Base-by-base conservation (phyloP, 169 alveolate species). In the Eimeria necatrix region DNA sequence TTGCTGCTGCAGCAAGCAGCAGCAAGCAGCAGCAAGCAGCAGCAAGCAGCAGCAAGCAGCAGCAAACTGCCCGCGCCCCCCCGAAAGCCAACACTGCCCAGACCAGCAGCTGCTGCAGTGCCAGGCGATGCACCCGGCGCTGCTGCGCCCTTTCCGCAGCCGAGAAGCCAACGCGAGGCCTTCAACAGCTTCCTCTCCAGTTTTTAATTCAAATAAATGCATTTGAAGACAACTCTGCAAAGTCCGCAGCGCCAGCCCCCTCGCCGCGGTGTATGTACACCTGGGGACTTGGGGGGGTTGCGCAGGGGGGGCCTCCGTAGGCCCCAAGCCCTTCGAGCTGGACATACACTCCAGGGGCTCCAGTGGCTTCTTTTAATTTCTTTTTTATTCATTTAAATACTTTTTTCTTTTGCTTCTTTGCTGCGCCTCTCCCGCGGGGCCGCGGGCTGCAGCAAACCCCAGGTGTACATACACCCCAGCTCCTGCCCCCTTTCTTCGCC, bases 81-180 rank as follows among this genome's bases (percentile, higher is more conserved):
- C 41, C 41, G 2, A 32, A 32, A 32, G 41, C 41, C 41, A 32
- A 32, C 41, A 32, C 41, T 32, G 41, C 41, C 41, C 41, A 32
- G 41, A 32, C 41, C 41, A 32, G 41, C 41, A 32, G 41, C 41
- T 0, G 41, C 41, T 32, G 41, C 41, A 56, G 84, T 73, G 84
- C 84, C 56, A 73, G 84, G 84, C 84, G 26, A 59, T 73, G 84
- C 84, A 73, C 84, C 84, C 84, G 32, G 84, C 84, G 3, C 41
- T 32, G 41, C 41, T 32, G 84, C 60, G 60, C 56, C 84, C 84
- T 56, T 14, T 24, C 9, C 56, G 84, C 84, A 52, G 12, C 60
- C 60, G 5, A 73, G 48, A 41, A 56, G 59, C 84, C 14, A 73
- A 4, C 59, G 16, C 32, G 8, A 73, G 26, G 18, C 56, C 84